phyloP scores from a whole-genome alignment of 495 filamentous ascomycete genomes.

The Trypethelium eluteriae region DNA sequence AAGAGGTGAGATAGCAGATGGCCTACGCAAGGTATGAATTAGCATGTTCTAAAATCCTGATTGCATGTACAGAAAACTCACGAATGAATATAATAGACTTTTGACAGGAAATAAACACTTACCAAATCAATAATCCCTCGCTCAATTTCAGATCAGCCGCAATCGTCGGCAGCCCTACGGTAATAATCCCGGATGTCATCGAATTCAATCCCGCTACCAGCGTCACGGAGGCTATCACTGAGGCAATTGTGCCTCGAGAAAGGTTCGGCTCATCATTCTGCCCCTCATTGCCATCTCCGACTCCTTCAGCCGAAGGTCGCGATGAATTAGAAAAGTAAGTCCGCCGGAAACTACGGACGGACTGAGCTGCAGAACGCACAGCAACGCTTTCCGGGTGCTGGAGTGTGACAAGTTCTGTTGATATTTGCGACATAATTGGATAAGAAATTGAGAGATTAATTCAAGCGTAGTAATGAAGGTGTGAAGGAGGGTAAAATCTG shows the following conservation, averaged over 20 bases:
- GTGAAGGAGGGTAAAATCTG: too few species aligned
- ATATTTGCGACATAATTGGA: neutral
- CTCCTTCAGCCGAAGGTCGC: neutral
- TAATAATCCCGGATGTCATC: conserved; percentile 40
- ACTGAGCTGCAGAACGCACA: neutral
- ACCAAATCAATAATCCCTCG: conserved; percentile 41
- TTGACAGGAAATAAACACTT: conserved; percentile 11
- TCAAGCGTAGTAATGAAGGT: too few species aligned
- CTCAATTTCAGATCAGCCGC: conserved; percentile 39
- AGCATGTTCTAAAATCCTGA: too few species aligned
- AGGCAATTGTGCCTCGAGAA: conserved; percentile 29
- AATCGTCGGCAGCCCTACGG: conserved; percentile 46
- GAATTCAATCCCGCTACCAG: conserved; percentile 32
- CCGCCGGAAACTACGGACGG: neutral
- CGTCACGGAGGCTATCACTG: conserved; percentile 37
- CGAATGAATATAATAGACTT: neutral
- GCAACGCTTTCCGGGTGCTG: neutral
- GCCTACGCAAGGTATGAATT: conserved; percentile 26
- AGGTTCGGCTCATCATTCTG: neutral
- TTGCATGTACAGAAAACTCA: too few species aligned
- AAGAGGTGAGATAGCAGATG: conserved; percentile 41
- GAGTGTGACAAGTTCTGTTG: neutral
- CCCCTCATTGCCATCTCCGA: neutral
- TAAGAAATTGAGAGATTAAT: neutral
- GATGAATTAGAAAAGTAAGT: neutral